Base-by-base conservation (phyloP, 1,284 basidiomycete genomes). In the Malassezia nana region DNA sequence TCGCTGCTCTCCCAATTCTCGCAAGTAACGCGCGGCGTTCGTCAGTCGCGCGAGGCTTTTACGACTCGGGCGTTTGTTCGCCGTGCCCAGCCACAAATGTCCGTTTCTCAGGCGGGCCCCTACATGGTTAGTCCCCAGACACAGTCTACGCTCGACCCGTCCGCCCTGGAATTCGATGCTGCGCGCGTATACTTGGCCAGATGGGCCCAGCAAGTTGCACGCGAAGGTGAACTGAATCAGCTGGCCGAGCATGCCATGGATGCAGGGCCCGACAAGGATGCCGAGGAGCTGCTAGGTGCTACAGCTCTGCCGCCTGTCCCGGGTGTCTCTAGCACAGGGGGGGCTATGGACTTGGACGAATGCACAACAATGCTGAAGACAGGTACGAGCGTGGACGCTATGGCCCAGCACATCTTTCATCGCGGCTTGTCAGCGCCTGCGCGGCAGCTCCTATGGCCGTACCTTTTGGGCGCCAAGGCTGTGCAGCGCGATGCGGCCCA, bases 101-200 rank as follows among this genome's bases (percentile, higher is more conserved):
- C 61, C 1, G 63, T 65, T 24, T 64, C 68, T 0, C 71, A 74
- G 29, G 69, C 71, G 6, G 71, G 69, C 12, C 71, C 69, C 5
- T 49, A 56, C 41, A 56, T 56, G 54, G 32, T 56, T 24, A 50
- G 48, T 33, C 24, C 28, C 4, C 47, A 38, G 46, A 0, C 45
- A 64, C 8, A 63, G 63, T 1, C 50, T 38, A 59, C 65, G 15
- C 57, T 57, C 30, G 59, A 59, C 43, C 54, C 60, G 32, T 58
- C 59, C 24, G 60, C 63, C 6, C 63, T 70, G 46, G 98, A 94
- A 72, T 98, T 92, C 72, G 94, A 98, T 75, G 86, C 86, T 53
- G 92, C 94, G 0, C 79, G 92, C 3, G 88, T 98, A 5, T 98
- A 96, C 73, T 81, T 99, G 7, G 94, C 94, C 1, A 81, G 88